Conservation (phyloP, 2,329 filamentous ascomycete species). For the Nigrospora oryzae region DNA sequence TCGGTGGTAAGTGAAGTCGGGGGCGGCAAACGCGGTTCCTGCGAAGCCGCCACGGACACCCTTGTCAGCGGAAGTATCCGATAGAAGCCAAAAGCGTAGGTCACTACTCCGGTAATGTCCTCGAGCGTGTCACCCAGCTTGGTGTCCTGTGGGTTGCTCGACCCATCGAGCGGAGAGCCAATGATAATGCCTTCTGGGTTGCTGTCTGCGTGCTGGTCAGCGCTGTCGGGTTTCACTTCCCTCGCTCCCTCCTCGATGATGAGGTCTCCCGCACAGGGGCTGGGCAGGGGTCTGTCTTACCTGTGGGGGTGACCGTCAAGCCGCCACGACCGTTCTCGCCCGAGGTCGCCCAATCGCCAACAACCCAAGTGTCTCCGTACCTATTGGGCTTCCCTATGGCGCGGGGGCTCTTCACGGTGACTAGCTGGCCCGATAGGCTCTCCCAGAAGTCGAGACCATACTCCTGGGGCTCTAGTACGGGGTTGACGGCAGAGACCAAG, state of each 20-base stretch:
- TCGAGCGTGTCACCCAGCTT: slow-evolving; percentile 57
- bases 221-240: not conserved
- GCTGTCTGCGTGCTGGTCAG: slow-evolving; percentile 34
- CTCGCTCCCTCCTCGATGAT: no score
- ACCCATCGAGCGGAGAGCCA: slow-evolving; percentile 56
- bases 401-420: slow-evolving; percentile 49
- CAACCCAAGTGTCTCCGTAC: slow-evolving; percentile 62
- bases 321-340: slow-evolving; percentile 56
- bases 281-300: slow-evolving; percentile 19
- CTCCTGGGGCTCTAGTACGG: slow-evolving; percentile 46
- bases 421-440: slow-evolving; percentile 57
- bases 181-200: slow-evolving; percentile 65
- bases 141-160: slow-evolving; percentile 46
- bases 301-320: slow-evolving; percentile 50
- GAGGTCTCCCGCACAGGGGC: no score
- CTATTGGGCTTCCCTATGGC: slow-evolving; percentile 53
- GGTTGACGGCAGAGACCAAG: slow-evolving; percentile 50
- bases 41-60: slow-evolving; percentile 35
- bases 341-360: slow-evolving; percentile 55
- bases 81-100: slow-evolving; percentile 61
- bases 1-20: slow-evolving; percentile 44
- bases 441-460: slow-evolving; percentile 72
- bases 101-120: slow-evolving; percentile 62
- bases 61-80: slow-evolving; percentile 56
- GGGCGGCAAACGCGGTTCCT: slow-evolving; percentile 35